Evolutionary conservation across 169 alveolate genomes (phyloP).

Genomic region (Plasmodium gonderi): DNA sequence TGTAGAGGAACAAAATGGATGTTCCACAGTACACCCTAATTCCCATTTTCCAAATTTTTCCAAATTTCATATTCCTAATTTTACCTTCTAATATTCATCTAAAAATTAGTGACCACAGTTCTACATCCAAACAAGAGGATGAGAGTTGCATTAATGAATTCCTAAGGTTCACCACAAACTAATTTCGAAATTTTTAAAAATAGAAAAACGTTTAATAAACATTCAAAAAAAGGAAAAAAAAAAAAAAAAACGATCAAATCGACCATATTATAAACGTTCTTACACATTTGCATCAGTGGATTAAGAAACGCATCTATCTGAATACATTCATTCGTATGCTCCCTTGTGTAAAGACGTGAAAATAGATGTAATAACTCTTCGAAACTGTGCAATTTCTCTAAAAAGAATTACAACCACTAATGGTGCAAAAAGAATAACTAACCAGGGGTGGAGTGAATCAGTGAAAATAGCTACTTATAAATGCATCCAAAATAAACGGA

Average conservation of each 20-base stretch:
- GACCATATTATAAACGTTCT: neutral
- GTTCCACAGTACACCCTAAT: neutral
- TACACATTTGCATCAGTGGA: neutral
- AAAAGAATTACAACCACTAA: neutral
- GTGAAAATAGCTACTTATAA: no score
- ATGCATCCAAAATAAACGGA: neutral
- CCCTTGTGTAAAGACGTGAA: no score
- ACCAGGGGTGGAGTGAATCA: no score
- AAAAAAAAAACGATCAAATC: neutral
- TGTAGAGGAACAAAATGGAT: neutral
- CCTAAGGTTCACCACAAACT: neutral
- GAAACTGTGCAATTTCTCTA: neutral
- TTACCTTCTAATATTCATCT: neutral
- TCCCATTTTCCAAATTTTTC: neutral
- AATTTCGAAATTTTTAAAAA: neutral
- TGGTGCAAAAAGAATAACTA: neutral
- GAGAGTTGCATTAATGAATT: no score
- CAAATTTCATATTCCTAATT: neutral
- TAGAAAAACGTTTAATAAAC: neutral
- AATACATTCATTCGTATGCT: no score
- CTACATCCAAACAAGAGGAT: no score
- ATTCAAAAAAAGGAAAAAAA: neutral
- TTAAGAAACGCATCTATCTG: neutral
- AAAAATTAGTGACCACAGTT: neutral
- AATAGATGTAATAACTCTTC: no score